Base-by-base conservation (phyloP, 169 alveolate genomes). In the Plasmodium gallinaceum region DNA sequence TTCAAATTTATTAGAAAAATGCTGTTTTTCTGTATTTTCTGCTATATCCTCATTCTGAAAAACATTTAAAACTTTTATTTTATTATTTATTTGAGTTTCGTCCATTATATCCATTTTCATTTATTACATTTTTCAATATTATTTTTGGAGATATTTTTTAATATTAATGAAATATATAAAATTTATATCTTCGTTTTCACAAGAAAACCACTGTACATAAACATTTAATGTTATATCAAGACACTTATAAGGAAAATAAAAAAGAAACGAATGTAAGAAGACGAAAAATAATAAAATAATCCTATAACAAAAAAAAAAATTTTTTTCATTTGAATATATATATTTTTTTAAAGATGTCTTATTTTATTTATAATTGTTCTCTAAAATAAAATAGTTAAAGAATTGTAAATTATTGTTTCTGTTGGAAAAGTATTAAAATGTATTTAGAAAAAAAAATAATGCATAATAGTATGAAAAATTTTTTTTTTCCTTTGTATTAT, bases 41-140 rank as follows among this genome's bases (percentile, higher is more conserved):
- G 42, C 26, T 66, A 66, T 65, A 26, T 52, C 90, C 65, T 80
- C 90, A 66, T 80, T 80, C 18, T 80, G 90, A 54, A 80, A 80
- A 58, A 80, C 74, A 39, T 80, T 80, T 69, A 80, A 65, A 48
- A 80, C 90, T 80, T 80, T 80, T 65, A 80, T 80, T 58, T 80
- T 80, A 69, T 76, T 20, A n/a, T 68, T 39, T 58, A 62, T 65
- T 20, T 80, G 76, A 66, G 39, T 52, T 52, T 80, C 80, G n/a
- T 46, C 90, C 90, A 80, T 80, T 43, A 45, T 80, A 48, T 37
- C 24, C 14, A 61, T 43, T 66, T 51, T 52, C 7, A 18, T 8
- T 42, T 66, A 51, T 37, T 51, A 42, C 78, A 65, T 65, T 80
- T 65, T 65, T 69, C 43, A 10, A 24, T 43, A 42, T 12, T 66